Percentiles rank a stretch among this genome's conserved stretches.
These are phyloP conservation scores for Colletotrichum karsti DNA, from an alignment of 2,329 filamentous ascomycete species.

Conservation along the genomic window DNA sequence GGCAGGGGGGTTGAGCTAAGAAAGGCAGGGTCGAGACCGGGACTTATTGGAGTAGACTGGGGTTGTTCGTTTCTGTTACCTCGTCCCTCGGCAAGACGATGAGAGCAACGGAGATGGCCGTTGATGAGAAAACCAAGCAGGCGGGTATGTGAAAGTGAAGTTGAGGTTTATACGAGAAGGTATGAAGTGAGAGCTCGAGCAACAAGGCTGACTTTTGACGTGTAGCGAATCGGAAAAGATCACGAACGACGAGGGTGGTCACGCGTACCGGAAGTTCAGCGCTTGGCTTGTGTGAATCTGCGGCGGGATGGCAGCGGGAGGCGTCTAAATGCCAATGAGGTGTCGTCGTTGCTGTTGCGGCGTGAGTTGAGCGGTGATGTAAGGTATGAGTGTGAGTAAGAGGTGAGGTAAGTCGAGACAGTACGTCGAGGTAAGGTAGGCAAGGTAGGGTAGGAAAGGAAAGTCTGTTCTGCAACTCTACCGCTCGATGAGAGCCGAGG, in stretches of 20 bases:
- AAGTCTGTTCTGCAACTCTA: background rate
- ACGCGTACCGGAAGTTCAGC: slow-evolving; percentile 8
- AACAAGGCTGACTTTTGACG: background rate
- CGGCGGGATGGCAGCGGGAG: background rate
- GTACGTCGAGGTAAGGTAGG: background rate
- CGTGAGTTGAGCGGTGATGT: background rate
- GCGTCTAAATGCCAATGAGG: background rate
- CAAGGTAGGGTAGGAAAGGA: background rate
- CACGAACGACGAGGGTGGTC: background rate
- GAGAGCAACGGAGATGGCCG: background rate
- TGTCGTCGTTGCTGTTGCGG: background rate
- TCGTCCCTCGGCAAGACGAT: background rate
- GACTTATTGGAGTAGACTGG: background rate
- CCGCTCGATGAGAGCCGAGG: background rate
- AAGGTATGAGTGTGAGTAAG: background rate
- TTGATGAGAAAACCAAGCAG: slow-evolving; percentile 1
- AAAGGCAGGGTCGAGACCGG: background rate
- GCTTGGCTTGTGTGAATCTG: background rate
- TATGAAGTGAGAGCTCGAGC: background rate
- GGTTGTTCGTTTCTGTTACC: background rate
- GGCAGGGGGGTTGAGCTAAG: slow-evolving; percentile 1
- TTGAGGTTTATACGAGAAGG: background rate
- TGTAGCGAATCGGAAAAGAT: slow-evolving; percentile 7
- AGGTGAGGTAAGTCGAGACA: background rate
- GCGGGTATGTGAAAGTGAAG: background rate